A percentile compares a stretch with the other conserved stretches of the same genome.
These are phyloP conservation scores for Tremella fuciformis DNA, from an alignment of 768 basidiomycete species.

Conservation along the genomic window DNA sequence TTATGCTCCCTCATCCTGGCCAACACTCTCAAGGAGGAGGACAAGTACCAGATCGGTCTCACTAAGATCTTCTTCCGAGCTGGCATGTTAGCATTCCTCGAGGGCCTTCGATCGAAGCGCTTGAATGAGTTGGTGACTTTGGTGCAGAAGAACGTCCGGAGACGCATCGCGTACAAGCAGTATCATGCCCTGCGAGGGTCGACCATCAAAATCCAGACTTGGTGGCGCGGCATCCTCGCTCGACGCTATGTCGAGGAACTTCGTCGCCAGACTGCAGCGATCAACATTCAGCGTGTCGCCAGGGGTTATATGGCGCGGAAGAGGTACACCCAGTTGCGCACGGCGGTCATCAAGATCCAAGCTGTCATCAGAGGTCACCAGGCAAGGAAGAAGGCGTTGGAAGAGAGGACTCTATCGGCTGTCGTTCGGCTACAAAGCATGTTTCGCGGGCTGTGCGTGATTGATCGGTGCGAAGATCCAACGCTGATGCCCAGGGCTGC, in stretches of 20 bases:
- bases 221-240: slow-evolving; percentile 88
- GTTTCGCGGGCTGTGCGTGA: slow-evolving; percentile 78
- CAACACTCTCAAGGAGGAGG: slow-evolving; percentile 81
- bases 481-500: slow-evolving; percentile 31
- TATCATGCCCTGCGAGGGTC: slow-evolving; percentile 69
- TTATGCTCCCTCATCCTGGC: slow-evolving; percentile 82
- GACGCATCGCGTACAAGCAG: slow-evolving; percentile 75
- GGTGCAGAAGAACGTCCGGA: slow-evolving; percentile 94
- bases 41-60: slow-evolving; percentile 94
- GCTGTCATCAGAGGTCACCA: slow-evolving; percentile 55
- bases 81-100: slow-evolving; percentile 94
- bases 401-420: slow-evolving; percentile 61
- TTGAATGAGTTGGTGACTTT: slow-evolving; percentile 88
- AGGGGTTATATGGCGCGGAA: slow-evolving; percentile 73
- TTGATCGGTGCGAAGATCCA: slow-evolving; percentile 35
- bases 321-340: slow-evolving; percentile 63
- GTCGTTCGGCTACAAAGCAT: slow-evolving; percentile 76
- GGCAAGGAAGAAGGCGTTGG: slow-evolving; percentile 44
- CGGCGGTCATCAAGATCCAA: slow-evolving; percentile 70
- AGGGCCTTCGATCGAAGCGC: slow-evolving; percentile 80
- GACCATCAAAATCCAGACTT: slow-evolving; percentile 83
- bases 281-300: slow-evolving; percentile 68
- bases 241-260: slow-evolving; percentile 67
- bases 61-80: slow-evolving; percentile 99
- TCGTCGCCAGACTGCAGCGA: slow-evolving; percentile 70